Conservation (phyloP, 108 stramenopile genomes). For the Cyclotella choctawhatcheeana region DNA sequence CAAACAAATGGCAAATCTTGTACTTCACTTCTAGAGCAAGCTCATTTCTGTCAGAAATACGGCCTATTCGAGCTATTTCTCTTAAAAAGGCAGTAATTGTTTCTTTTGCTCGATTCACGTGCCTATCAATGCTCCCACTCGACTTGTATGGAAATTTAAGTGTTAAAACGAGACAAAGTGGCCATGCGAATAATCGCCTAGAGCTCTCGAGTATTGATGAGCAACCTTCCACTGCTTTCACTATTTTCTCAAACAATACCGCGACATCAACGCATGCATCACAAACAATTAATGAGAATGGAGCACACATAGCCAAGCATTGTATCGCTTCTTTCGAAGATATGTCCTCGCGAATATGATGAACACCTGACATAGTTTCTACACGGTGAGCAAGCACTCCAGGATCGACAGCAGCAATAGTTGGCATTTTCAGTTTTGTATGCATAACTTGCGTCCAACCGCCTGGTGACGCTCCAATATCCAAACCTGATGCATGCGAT, state of each 20-base stretch:
- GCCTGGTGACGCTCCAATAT: slow-evolving; percentile 68
- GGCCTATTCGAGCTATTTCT: slow-evolving; percentile 23
- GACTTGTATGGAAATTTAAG: slow-evolving; percentile 63
- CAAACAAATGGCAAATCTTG: slow-evolving; percentile 58
- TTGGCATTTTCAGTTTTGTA: slow-evolving; percentile 26
- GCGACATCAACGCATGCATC: slow-evolving; percentile 55
- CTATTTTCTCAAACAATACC: slow-evolving; percentile 35
- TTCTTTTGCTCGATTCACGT: slow-evolving; percentile 20
- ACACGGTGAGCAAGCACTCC: slow-evolving; percentile 54
- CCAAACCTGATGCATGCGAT: slow-evolving; percentile 48
- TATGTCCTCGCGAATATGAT: slow-evolving; percentile 42
- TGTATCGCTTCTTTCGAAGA: slow-evolving; percentile 27
- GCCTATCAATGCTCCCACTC: slow-evolving; percentile 43
- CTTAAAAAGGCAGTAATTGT: slow-evolving; percentile 28
- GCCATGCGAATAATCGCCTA: slow-evolving; percentile 34
- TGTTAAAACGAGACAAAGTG: slow-evolving; percentile 51
- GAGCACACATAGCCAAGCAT: slow-evolving; percentile 33
- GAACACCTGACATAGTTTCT: slow-evolving; percentile 32
- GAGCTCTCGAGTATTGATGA: slow-evolving; percentile 5
- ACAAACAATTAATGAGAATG: slow-evolving; percentile 60
- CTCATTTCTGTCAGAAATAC: slow-evolving; percentile 6
- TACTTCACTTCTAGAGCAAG: slow-evolving; percentile 22
- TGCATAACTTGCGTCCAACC: slow-evolving; percentile 67
- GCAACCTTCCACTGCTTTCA: slow-evolving; percentile 27
- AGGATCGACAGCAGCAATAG: slow-evolving; percentile 53